Evolutionary conservation across 2,329 filamentous ascomycete species (phyloP).

Genomic region (Metarhizium sp.): DNA sequence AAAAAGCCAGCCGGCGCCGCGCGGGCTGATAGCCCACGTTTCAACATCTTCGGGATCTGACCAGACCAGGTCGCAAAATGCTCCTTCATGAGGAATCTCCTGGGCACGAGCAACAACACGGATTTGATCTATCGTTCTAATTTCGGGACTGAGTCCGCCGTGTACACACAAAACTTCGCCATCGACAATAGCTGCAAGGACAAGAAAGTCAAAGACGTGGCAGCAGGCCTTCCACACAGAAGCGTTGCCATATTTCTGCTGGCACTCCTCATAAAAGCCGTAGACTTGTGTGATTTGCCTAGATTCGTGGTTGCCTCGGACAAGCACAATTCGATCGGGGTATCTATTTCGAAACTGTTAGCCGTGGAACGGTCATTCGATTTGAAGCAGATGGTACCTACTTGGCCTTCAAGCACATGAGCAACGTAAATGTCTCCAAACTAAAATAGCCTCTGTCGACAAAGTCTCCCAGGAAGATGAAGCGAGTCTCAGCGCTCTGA

Average conservation of each 20-base stretch:
- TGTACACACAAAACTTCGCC: constrained; percentile 98
- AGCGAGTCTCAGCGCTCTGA: constrained; percentile 45
- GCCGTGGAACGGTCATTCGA: not conserved
- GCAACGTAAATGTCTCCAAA: constrained; percentile 92
- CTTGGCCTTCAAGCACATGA: constrained; percentile 86
- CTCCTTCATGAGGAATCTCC: constrained; percentile 96
- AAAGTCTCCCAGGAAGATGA: constrained; percentile 72
- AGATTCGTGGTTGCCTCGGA: constrained; percentile 96
- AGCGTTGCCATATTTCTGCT: constrained; percentile 94
- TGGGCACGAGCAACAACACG: constrained; percentile 96
- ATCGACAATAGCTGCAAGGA: constrained; percentile 93
- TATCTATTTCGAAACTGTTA: constrained; percentile 48
- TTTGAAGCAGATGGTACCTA: constrained; percentile 19
- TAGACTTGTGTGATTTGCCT: constrained; percentile 97
- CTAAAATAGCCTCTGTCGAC: constrained; percentile 97
- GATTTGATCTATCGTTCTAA: constrained; percentile 97
- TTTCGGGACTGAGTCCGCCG: constrained; percentile 79
- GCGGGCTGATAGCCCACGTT: constrained; percentile 88
- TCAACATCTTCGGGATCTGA: constrained; percentile 95
- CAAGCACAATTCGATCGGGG: constrained; percentile 87
- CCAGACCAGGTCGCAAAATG: constrained; percentile 98
- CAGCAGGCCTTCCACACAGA: constrained; percentile 99
- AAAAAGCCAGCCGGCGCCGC: constrained; percentile 96
- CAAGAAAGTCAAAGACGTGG: constrained; percentile 97
- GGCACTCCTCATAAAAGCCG: constrained; percentile 97